Evolutionary conservation across 441 rosid species (phyloP), one percentile per base, ranked within the genome.

Genomic region (Jatropha multifida): DNA sequence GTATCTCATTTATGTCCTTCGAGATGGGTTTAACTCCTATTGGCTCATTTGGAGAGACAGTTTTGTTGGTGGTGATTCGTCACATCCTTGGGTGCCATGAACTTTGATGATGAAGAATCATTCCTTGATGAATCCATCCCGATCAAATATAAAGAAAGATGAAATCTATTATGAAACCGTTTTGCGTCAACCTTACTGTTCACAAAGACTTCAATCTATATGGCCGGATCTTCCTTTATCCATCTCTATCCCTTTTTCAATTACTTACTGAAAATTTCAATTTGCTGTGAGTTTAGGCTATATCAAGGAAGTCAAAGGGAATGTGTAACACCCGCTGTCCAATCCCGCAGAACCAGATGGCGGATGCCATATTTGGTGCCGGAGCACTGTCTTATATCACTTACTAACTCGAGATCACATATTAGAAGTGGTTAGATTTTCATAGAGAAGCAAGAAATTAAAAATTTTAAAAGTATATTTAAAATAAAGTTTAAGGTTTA

Each of bases 101-200:
- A 75, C 75, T 86, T 93, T 79, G 97, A 91, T 17, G 96, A 90
- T 61, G 99, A 95, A 75, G 96, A 93, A 72, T 97, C 99, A 17
- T 81, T 95, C 23, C 97, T 95, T 60, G 96, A 92, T 81, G 99
- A 95, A 79, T 95, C 84, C 99, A 93, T 76, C 99, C 97, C 4
- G 94, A 87, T 23, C 96, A 95, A 88, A 95, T 95, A 89, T 93
- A 96, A 96, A 83, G 79, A 79, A 95, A 93, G 71, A 88, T 95
- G 38, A 89, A 87, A 75, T 87, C 98, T 55, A 90, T 92, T 76
- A 83, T 95, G 62, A 92, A 92, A 66, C 97, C 95, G 0, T 84
- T 95, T 73, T 87, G 94, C 67, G 88, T 90, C 41, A 90, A 93
- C 63, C 85, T 92, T 26, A 44, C 74, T 5, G 90, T 90, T 46